Evolutionary conservation across 2,329 filamentous ascomycete genomes (phyloP).

Genomic region (Blastomyces parvus): DNA sequence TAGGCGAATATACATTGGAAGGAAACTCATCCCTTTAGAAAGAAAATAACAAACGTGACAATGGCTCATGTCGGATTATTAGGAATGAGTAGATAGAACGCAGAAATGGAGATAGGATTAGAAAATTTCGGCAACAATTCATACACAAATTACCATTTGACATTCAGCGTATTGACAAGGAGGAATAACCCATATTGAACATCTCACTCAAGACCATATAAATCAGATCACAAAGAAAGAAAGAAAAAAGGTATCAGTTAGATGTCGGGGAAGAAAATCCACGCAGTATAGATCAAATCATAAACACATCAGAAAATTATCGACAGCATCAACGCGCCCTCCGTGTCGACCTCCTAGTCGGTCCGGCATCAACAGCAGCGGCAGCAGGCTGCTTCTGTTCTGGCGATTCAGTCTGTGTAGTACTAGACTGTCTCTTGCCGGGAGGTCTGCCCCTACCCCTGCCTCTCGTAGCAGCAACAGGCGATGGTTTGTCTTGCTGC

Average conservation of each 20-base stretch:
- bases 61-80: too few relatives aligned
- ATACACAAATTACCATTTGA: not conserved
- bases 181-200: not conserved
- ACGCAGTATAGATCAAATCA: not conserved
- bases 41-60: too few relatives aligned
- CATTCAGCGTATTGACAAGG: not conserved
- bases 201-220: not conserved
- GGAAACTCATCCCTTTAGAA: too few relatives aligned
- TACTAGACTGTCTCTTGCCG: not conserved
- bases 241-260: not conserved
- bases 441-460: not conserved
- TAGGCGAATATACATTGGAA: too few relatives aligned
- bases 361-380: not conserved
- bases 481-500: not conserved
- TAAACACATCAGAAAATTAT: not conserved
- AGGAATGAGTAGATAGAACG: too few relatives aligned
- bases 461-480: not conserved
- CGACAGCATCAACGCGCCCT: not conserved
- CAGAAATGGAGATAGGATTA: not conserved
- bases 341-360: conserved; percentile 8
- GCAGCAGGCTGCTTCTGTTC: not conserved
- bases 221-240: not conserved
- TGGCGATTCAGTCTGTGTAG: not conserved
- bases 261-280: not conserved
- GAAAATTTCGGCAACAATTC: not conserved